Evolutionary conservation across 1,284 basidiomycete genomes (phyloP), one percentile per base, ranked within the genome.

Genomic region (Apiotrichum porosum): DNA sequence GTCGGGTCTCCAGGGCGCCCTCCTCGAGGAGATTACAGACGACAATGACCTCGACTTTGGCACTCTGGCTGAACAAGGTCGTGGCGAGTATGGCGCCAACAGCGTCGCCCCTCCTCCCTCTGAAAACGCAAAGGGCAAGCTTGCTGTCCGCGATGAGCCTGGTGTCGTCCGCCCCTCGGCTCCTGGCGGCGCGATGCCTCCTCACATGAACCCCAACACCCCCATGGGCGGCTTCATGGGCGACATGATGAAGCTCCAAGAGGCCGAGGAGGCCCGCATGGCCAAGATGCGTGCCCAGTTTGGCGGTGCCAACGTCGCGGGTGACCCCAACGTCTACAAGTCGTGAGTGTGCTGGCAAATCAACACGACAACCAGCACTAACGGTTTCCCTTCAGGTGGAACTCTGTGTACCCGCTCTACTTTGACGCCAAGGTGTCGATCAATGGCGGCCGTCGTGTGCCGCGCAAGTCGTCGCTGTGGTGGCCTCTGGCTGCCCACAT

Each of bases 401-500:
- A 88, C 51, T 86, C 86, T 60, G 81, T 97, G 65, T 98, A 98
- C 69, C 94, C 94, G 3, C 87, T 95, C 63, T 97, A 97, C 75
- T 83, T 97, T 57, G 94, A 98, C 71, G 90, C 92, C 37, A 97
- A 97, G 72, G 84, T 85, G 12, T 83, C 89, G 3, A 87, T 87
- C 68, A 84, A 81, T 9, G 89, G 90, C 15, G 82, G 86, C 58
- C 82, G 94, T 33, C 81, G 92, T 44, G 82, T 97, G 26, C 75
- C 84, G 18, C 81, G 91, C 44, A 78, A 81, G 48, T 84, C 88
- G 68, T 80, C 85, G 52, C 72, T 94, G n/a, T 92, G 91, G 83
- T 97, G 88, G 86, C 93, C 94, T 5, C 80, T 92, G 47, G 90
- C 88, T 71, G 85, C 88, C 56, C 86, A 91, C 66, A 91, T 97